phyloP scores from a whole-genome alignment of 1,284 basidiomycete genomes.

The Agroathelia rolfsii region DNA sequence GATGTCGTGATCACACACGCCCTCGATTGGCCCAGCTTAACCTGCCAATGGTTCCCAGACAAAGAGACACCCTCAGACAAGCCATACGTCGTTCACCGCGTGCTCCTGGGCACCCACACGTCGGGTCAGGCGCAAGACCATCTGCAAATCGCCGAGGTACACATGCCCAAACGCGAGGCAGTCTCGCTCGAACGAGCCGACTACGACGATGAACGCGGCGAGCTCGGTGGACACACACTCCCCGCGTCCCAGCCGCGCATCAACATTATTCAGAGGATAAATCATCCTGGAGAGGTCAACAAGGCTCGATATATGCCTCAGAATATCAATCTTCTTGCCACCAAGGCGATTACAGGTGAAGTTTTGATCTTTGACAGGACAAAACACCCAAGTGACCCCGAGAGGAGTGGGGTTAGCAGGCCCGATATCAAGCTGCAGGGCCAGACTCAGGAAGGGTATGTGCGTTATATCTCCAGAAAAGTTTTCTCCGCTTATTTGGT shows the following conservation, averaged over 20 bases:
- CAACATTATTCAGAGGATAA: conserved; percentile 89
- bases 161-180: conserved; percentile 78
- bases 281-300: conserved; percentile 95
- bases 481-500: conserved; percentile 10
- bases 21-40: conserved; percentile 95
- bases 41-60: conserved; percentile 99
- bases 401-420: conserved; percentile 73
- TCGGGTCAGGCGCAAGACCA: conserved; percentile 93
- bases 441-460: conserved; percentile 88
- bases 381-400: conserved; percentile 91
- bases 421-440: conserved; percentile 89
- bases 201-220: conserved; percentile 91
- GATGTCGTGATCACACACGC: conserved; percentile 97
- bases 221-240: conserved; percentile 80
- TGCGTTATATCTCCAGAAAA: no score
- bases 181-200: conserved; percentile 71
- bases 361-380: conserved; percentile 94
- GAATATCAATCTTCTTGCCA: conserved; percentile 95
- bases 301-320: conserved; percentile 98
- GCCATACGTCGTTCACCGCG: conserved; percentile 85
- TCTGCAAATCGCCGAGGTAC: conserved; percentile 91
- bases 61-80: conserved; percentile 86
- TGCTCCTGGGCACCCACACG: conserved; percentile 96
- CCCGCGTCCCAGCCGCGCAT: conserved; percentile 69
- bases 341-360: conserved; percentile 85